phyloP scores from a whole-genome alignment of 2,329 filamentous ascomycete species.

The Pestalotiopsis sp. region DNA sequence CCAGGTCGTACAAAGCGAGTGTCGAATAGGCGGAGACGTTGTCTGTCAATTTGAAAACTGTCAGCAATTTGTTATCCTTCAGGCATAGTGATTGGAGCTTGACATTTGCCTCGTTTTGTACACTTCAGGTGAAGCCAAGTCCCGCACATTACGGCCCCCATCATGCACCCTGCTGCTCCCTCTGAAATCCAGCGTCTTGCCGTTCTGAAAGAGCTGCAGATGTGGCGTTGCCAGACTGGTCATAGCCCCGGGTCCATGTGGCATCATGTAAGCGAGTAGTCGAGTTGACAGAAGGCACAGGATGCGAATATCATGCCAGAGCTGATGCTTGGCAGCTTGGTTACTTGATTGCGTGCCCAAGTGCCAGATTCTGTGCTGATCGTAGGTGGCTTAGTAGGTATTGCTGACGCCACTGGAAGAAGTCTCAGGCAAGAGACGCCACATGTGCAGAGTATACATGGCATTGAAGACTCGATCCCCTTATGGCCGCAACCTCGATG shows the following conservation, averaged over 20 bases:
- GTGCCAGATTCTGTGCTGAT: background rate
- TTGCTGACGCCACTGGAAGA: background rate
- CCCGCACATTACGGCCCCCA: background rate
- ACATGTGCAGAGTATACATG: background rate
- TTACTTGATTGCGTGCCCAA: background rate
- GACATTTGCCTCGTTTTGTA: too few relatives aligned
- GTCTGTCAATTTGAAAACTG: background rate
- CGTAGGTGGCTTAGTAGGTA: background rate
- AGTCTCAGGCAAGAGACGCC: background rate
- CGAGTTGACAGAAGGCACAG: background rate
- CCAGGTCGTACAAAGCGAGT: background rate
- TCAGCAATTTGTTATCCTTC: background rate
- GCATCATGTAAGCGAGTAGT: background rate
- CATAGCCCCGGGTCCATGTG: background rate
- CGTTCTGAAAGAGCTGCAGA: background rate
- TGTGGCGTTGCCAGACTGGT: background rate
- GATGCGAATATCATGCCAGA: background rate
- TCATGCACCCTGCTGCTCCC: background rate
- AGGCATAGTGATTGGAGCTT: background rate
- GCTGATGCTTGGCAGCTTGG: background rate
- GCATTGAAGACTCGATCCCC: background rate
- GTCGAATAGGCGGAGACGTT: background rate
- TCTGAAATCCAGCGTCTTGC: background rate
- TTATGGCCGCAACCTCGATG: background rate
- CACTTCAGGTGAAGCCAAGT: background rate